These are phyloP conservation scores for Fraxinus nigra DNA, from an alignment of 305 asterid genomes.

Conservation along the genomic window DNA sequence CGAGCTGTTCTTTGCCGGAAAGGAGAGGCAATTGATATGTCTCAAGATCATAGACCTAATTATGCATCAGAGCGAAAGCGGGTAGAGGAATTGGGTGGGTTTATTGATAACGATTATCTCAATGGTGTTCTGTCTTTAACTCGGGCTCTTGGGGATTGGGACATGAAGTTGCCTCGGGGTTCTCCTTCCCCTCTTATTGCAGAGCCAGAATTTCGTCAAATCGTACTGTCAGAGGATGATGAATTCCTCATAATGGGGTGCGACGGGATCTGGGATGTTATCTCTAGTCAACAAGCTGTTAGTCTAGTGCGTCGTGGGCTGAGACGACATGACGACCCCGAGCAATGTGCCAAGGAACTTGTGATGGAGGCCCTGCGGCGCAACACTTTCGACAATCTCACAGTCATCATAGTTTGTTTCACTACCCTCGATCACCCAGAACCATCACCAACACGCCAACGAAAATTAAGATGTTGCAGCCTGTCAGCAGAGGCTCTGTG, in stretches of 20 bases:
- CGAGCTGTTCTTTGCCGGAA: conserved; percentile 82
- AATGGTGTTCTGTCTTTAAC: conserved; percentile 72
- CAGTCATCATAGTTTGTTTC: conserved; percentile 61
- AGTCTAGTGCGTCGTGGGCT: conserved; percentile 65
- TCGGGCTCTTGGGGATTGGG: conserved; percentile 86
- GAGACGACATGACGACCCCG: conserved; percentile 69
- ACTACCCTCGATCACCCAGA: conserved; percentile 43
- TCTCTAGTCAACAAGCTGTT: conserved; percentile 77
- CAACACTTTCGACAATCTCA: conserved; percentile 65
- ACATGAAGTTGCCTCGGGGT: conserved; percentile 73
- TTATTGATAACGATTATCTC: conserved; percentile 69
- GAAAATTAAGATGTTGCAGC: conserved; percentile 54
- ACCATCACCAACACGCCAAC: conserved; percentile 27
- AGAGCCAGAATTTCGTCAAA: conserved; percentile 69
- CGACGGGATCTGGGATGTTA: conserved; percentile 81
- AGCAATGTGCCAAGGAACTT: conserved; percentile 75
- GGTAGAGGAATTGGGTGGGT: conserved; percentile 70
- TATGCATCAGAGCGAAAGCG: conserved; percentile 51
- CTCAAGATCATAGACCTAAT: conserved; percentile 69
- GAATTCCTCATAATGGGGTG: conserved; percentile 82
- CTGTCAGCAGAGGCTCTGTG: conserved; percentile 71
- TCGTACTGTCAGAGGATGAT: conserved; percentile 58
- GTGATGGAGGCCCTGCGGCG: conserved; percentile 73
- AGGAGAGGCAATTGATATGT: conserved; percentile 74
- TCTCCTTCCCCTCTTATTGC: conserved; percentile 71